Conservation (phyloP, 1,284 basidiomycete genomes). For the Grifola frondosa region DNA sequence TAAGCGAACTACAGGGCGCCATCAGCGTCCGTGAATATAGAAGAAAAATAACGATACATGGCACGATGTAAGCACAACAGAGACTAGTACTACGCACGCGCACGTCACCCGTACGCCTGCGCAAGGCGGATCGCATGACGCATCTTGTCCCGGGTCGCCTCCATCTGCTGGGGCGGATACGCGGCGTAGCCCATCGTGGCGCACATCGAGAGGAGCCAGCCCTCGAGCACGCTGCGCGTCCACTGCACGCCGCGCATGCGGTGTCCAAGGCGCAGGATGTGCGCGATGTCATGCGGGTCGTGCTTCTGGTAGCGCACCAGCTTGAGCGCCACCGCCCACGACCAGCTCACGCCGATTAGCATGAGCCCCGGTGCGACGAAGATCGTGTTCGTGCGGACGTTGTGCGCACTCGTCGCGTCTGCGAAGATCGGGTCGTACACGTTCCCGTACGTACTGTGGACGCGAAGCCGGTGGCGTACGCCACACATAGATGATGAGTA, state of each 20-base stretch:
- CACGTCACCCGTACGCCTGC: conserved; percentile 12
- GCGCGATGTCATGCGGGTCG: conserved; percentile 39
- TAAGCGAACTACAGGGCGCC: too few relatives aligned
- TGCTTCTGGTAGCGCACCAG: conserved; percentile 62
- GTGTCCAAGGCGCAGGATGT: conserved; percentile 50
- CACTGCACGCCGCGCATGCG: conserved; percentile 49
- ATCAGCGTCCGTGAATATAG: too few relatives aligned
- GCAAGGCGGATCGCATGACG: conserved; percentile 43
- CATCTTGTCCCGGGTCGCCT: conserved; percentile 48
- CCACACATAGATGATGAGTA: neutral
- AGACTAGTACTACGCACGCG: too few relatives aligned
- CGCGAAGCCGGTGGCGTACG: too few relatives aligned
- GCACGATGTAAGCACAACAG: too few relatives aligned
- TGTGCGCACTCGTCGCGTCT: conserved; percentile 48
- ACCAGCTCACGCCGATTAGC: conserved; percentile 61
- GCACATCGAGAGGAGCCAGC: conserved; percentile 51
- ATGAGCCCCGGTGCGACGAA: conserved; percentile 52
- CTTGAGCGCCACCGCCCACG: conserved; percentile 69
- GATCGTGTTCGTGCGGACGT: conserved; percentile 55
- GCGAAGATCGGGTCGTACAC: conserved; percentile 59
- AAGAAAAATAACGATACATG: too few relatives aligned
- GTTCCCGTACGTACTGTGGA: conserved; percentile 38
- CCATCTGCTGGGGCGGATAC: conserved; percentile 44
- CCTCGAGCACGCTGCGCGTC: conserved; percentile 51
- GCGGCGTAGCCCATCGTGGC: conserved; percentile 55